Conservation (phyloP, 1,139 yeast genomes). For the Blastobotrys ciferrii region DNA sequence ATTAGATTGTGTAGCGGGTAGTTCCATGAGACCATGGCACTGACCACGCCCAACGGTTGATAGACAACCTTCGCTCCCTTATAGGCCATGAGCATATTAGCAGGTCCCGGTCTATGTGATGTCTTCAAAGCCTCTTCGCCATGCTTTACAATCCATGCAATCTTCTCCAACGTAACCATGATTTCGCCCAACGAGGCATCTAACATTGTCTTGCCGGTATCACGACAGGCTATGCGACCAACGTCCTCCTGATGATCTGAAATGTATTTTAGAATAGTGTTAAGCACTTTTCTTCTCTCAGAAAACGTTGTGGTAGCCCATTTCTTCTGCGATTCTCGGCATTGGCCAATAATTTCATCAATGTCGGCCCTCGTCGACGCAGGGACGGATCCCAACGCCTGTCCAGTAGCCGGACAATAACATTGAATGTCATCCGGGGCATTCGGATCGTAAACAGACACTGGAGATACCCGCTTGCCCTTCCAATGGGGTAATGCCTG, state of each 20-base stretch:
- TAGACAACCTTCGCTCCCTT: conserved; percentile 91
- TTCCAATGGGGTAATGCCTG: conserved; percentile 93
- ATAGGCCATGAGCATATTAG: conserved; percentile 74
- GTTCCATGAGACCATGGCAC: conserved; percentile 94
- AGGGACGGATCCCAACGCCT: conserved; percentile 67
- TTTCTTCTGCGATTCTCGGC: conserved; percentile 51
- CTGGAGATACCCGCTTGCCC: conserved; percentile 71
- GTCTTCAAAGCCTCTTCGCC: conserved; percentile 73
- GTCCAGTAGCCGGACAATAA: conserved; percentile 96
- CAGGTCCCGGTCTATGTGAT: conserved; percentile 81
- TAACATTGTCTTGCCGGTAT: conserved; percentile 91
- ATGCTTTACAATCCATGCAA: conserved; percentile 82
- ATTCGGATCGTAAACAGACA: conserved; percentile 49
- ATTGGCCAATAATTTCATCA: conserved; percentile 57
- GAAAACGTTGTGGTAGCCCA: conserved; percentile 63
- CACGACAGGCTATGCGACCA: conserved; percentile 91
- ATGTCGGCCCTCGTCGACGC: conserved; percentile 67
- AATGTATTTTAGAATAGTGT: conserved; percentile 68
- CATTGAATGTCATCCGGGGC: conserved; percentile 73
- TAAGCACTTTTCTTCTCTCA: conserved; percentile 65
- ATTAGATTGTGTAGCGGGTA: conserved; percentile 85
- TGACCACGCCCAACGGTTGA: conserved; percentile 84
- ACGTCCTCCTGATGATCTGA: conserved; percentile 80
- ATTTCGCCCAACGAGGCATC: conserved; percentile 95
- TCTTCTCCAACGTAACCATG: conserved; percentile 87